phyloP scores from a whole-genome alignment of 164 flowering plant species.

The Houttuynia cordata region DNA sequence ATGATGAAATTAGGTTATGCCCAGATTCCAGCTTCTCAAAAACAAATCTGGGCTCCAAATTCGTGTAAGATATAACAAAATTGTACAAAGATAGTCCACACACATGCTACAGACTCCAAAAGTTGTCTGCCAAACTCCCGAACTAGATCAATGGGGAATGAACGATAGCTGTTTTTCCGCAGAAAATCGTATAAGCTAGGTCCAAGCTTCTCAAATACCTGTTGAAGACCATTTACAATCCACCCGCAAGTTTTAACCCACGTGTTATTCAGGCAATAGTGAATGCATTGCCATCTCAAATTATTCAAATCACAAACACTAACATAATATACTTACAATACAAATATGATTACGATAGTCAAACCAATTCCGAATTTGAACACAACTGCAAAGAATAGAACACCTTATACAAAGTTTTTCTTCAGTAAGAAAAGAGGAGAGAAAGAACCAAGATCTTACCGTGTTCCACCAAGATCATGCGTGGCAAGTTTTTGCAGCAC shows the following conservation, averaged over 20 bases:
- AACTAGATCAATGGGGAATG: slow-evolving; percentile 98
- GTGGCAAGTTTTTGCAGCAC: slow-evolving; percentile 70
- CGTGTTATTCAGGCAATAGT: slow-evolving; percentile 36
- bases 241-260: slow-evolving; percentile 54
- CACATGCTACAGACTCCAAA: slow-evolving; percentile 99
- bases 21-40: slow-evolving; percentile 3
- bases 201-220: slow-evolving; percentile 99
- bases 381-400: slow-evolving; percentile 96
- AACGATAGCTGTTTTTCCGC: slow-evolving; percentile 91
- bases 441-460: slow-evolving; percentile 35
- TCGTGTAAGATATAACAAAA: slow-evolving; percentile 13
- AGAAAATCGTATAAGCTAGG: slow-evolving; percentile 99
- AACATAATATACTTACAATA: slow-evolving; percentile 77
- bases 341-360: slow-evolving; percentile 99
- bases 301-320: slow-evolving; percentile 34
- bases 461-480: slow-evolving; percentile 60
- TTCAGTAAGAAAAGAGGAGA: slow-evolving; percentile 6
- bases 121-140: slow-evolving; percentile 98
- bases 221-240: slow-evolving; percentile 66
- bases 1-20: neutral
- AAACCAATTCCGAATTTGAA: slow-evolving; percentile 99
- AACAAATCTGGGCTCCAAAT: slow-evolving; percentile 10
- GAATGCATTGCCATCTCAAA: slow-evolving; percentile 26
- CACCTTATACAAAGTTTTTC: slow-evolving; percentile 36
- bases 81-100: slow-evolving; percentile 55